Evolutionary conservation across 768 basidiomycete species (phyloP), one percentile per base, ranked within the genome.

Genomic region (Chalciporus chontae): DNA sequence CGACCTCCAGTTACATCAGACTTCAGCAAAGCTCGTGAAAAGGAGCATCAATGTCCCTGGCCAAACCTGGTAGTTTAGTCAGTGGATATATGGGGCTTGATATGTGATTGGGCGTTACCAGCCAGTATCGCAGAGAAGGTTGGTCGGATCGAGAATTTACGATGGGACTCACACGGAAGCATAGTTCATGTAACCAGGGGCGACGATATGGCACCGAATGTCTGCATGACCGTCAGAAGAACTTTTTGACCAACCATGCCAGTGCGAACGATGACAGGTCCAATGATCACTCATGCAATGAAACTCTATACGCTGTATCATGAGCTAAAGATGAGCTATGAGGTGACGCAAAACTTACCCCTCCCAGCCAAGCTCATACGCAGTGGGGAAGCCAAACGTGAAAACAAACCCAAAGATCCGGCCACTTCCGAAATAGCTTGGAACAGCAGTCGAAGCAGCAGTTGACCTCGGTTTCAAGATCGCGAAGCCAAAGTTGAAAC

Each of bases 211-310:
- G n/a, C n/a, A n/a, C 63, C 53, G 5, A 64, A 53, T 8, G 51
- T 54, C 63, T 62, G 38, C 17, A 17, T 3, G n/a, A 8, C 11
- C 18, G 10, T 48, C 36, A 53, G 47, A 14, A 26, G 17, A 29
- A 19, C 8, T 7, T 8, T 2, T 23, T 1, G 14, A 52, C 47
- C 5, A 19, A 53, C 63, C 43, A 44, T 31, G 17, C 83, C 81
- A 41, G 73, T 77, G 59, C 72, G 71, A 26, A 83, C 71, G 48
- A 81, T 62, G 15, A 76, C 61, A 5, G 81, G 82, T 1, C 77
- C 77, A 43, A 85, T 76, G 65, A 84, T 78, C 37, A 77, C 81
- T 80, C 80, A 84, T 1, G 82, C 79, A 23, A 83, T 71, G 43
- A 84, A 58, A 79, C 77, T 80, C 61, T 57, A 59, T 53, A 55